phyloP scores from a whole-genome alignment of 192 early-diverging fungal genomes.

The Backusella luteola region DNA sequence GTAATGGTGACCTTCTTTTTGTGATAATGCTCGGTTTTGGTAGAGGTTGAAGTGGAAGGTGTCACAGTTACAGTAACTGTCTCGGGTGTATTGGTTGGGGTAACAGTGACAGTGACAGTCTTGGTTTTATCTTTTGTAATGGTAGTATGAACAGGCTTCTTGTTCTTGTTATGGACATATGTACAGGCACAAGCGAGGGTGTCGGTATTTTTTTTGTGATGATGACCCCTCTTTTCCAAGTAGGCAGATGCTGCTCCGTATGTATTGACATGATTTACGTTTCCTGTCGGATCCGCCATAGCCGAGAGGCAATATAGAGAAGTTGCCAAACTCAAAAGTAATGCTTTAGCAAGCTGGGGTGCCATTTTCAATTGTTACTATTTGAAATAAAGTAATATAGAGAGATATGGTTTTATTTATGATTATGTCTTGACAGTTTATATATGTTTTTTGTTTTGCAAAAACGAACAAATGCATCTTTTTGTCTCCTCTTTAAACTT shows the following conservation, averaged over 20 bases:
- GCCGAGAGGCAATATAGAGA: background rate
- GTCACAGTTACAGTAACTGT: background rate
- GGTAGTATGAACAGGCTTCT: background rate
- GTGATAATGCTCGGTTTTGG: background rate
- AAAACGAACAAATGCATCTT: background rate
- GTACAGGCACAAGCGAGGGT: background rate
- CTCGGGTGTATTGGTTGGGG: background rate
- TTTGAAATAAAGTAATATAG: background rate
- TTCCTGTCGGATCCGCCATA: background rate
- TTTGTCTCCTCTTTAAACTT: background rate
- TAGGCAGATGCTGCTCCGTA: background rate
- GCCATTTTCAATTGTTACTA: background rate
- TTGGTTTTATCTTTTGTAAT: background rate
- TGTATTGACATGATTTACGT: background rate
- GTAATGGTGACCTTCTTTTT: background rate
- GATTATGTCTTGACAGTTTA: background rate
- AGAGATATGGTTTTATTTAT: background rate
- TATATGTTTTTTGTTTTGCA: background rate
- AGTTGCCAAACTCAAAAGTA: background rate
- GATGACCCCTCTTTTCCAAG: background rate
- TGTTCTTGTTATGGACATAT: background rate
- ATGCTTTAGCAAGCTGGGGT: background rate
- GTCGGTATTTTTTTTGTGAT: background rate
- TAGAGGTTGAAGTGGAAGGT: background rate
- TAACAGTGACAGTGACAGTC: background rate